Evolutionary conservation across 2,329 filamentous ascomycete species (phyloP).

Genomic region (Dryadomyces quercivorus): DNA sequence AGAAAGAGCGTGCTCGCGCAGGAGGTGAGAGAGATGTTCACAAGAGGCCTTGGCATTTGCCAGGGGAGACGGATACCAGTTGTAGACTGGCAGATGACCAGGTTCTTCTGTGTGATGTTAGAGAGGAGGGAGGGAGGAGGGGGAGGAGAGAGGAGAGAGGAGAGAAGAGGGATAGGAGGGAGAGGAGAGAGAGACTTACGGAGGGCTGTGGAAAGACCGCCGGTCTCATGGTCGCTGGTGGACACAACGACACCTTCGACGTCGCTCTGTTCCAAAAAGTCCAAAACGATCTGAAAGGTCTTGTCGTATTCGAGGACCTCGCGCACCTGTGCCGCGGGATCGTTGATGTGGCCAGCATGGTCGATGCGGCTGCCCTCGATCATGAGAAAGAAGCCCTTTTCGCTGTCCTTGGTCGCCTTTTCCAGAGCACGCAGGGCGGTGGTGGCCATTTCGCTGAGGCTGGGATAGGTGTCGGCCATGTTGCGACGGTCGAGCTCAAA

Average conservation of each 20-base stretch:
- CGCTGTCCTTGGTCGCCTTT: constrained; percentile 67
- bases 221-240: constrained; percentile 95
- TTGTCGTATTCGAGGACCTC: constrained; percentile 94
- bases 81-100: constrained; percentile 41
- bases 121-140: not conserved
- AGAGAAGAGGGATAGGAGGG: constrained; percentile 5
- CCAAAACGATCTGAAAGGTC: constrained; percentile 68
- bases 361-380: constrained; percentile 95
- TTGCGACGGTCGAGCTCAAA: constrained; percentile 85
- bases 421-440: constrained; percentile 71
- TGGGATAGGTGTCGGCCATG: constrained; percentile 71
- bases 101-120: constrained; percentile 36
- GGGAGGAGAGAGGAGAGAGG: not conserved
- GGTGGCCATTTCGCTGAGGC: constrained; percentile 79
- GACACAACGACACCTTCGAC: constrained; percentile 71
- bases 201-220: constrained; percentile 70
- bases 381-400: constrained; percentile 97
- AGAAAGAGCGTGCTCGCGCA: constrained; percentile 44
- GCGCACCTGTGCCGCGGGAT: constrained; percentile 72
- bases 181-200: constrained; percentile 36
- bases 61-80: constrained; percentile 75
- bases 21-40: constrained; percentile 54
- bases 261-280: constrained; percentile 67
- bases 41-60: constrained; percentile 65
- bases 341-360: constrained; percentile 80